A percentile compares a stretch with the other conserved stretches of the same genome.
These are phyloP conservation scores for Microsporum canis DNA, from an alignment of 2,329 filamentous ascomycete genomes.

Conservation along the genomic window DNA sequence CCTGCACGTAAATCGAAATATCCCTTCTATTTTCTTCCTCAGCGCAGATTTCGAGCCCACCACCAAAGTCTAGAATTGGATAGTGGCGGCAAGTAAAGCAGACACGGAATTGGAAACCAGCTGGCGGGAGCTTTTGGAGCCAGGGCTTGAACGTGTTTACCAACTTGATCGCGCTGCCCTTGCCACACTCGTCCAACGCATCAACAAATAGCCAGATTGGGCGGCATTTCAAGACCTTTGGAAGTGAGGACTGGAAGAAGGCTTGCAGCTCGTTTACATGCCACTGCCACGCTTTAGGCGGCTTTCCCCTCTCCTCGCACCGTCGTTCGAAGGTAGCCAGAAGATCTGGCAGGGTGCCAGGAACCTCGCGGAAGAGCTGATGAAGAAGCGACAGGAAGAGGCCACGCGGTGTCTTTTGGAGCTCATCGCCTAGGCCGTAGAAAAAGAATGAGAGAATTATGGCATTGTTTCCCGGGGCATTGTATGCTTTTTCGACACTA, in stretches of 20 bases:
- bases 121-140: neutral
- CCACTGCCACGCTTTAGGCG: neutral
- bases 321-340: neutral
- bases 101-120: neutral
- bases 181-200: neutral
- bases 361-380: neutral
- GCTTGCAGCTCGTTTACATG: neutral
- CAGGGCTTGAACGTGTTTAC: neutral
- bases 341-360: neutral
- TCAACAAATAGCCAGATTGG: neutral
- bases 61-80: neutral
- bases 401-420: neutral
- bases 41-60: neutral
- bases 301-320: neutral
- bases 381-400: neutral
- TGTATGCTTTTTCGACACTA: neutral
- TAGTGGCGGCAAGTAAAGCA: neutral
- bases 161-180: neutral
- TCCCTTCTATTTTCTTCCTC: neutral
- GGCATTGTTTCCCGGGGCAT: neutral
- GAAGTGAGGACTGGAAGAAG: neutral
- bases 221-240: neutral
- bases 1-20: neutral
- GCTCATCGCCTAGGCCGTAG: neutral
- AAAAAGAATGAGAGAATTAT: neutral